Percentiles rank a stretch among this genome's conserved stretches.
These are phyloP conservation scores for Entomortierella lignicola DNA, from an alignment of 192 early-diverging fungal genomes.

Conservation along the genomic window DNA sequence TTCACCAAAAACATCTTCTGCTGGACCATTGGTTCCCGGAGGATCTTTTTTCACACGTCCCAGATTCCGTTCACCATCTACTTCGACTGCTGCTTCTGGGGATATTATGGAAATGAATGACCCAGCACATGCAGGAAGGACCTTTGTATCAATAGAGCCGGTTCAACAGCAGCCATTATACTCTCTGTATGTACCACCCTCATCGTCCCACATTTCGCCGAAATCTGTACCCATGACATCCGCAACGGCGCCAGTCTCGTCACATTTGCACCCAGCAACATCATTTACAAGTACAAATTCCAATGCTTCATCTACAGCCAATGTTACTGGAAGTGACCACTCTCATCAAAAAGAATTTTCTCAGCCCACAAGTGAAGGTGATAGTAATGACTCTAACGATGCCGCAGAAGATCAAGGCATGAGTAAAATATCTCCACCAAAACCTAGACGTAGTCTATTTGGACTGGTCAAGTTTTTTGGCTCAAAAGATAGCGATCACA, in stretches of 20 bases:
- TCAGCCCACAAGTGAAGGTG: not conserved
- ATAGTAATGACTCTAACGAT: not conserved
- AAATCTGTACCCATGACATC: conserved; percentile 7
- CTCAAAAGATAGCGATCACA: not conserved
- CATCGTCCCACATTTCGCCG: not conserved
- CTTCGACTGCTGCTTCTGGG: conserved; percentile 8
- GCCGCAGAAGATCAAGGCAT: not conserved
- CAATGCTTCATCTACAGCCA: conserved; percentile 4
- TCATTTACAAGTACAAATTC: not conserved
- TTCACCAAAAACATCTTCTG: not conserved
- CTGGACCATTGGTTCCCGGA: conserved; percentile 15
- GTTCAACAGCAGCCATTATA: conserved; percentile 45
- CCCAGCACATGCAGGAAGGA: conserved; percentile 30
- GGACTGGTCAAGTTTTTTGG: conserved; percentile 16
- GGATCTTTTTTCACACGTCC: conserved; percentile 42
- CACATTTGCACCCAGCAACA: not conserved
- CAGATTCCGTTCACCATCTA: conserved; percentile 33
- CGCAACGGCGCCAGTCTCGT: not conserved
- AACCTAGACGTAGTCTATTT: conserved; percentile 8
- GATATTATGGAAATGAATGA: conserved; percentile 56
- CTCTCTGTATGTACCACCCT: conserved; percentile 34
- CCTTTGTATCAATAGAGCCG: conserved; percentile 35
- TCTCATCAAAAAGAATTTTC: conserved; percentile 4
- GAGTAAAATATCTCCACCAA: conserved; percentile 2
- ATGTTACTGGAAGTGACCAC: not conserved